These are phyloP conservation scores for Skeletonema marinoi DNA, from an alignment of 108 stramenopile species.

Conservation along the genomic window DNA sequence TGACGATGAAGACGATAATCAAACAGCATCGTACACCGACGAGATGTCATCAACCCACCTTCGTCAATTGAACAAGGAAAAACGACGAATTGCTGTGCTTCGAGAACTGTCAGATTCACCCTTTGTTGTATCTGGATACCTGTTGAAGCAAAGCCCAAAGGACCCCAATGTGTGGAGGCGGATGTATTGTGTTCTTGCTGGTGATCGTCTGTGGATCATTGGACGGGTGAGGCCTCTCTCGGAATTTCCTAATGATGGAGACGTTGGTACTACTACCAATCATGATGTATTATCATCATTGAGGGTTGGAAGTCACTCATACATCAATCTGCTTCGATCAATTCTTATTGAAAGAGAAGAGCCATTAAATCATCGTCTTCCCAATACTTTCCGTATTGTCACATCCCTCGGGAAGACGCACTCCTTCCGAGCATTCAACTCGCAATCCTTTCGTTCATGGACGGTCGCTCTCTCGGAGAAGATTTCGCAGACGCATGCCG, in stretches of 20 bases:
- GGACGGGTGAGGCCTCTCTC: constrained; percentile 34
- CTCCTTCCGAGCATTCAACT: constrained; percentile 39
- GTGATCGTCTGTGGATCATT: constrained; percentile 48
- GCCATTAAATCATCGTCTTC: constrained; percentile 39
- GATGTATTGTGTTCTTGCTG: constrained; percentile 48
- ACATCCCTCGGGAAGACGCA: constrained; percentile 21
- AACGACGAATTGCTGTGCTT: constrained; percentile 30
- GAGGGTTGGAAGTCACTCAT: constrained; percentile 33
- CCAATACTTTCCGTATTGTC: constrained; percentile 39
- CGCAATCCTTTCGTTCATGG: constrained; percentile 37
- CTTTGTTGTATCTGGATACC: constrained; percentile 48
- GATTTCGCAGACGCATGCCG: constrained; percentile 32
- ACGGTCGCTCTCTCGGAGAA: constrained; percentile 27
- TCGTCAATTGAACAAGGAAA: constrained; percentile 29
- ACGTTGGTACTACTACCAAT: not conserved
- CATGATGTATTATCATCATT: constrained; percentile 28
- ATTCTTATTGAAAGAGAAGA: constrained; percentile 30
- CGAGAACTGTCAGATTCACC: constrained; percentile 38
- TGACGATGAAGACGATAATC: constrained; percentile 10
- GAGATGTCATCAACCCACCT: not conserved
- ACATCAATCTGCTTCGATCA: constrained; percentile 35
- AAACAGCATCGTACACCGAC: not conserved
- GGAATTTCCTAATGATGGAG: not conserved
- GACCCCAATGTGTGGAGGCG: constrained; percentile 58
- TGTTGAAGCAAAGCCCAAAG: constrained; percentile 38